Evolutionary conservation across 2,329 filamentous ascomycete species (phyloP), one percentile per base, ranked within the genome.

Genomic region (Calonectria ilicicola): DNA sequence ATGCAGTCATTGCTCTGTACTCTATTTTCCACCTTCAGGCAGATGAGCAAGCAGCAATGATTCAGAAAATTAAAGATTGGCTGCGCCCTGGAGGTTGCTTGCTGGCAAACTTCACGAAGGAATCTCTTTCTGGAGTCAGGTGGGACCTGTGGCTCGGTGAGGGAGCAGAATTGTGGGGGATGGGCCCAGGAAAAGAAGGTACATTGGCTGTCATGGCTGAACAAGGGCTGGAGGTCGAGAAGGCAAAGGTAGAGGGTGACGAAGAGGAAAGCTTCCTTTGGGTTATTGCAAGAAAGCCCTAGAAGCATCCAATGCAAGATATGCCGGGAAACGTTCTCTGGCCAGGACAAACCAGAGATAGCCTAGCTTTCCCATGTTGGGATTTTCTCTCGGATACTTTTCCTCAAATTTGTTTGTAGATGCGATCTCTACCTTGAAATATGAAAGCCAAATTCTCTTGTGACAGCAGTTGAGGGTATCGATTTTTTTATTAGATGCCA

Each of bases 21-120:
- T 72, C 66, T 23, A 58, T 76, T 1, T 72, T 75, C 3, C 73
- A 77, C 5, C 47, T 77, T 2, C 44, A 53, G 2, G 51, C 53
- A 3, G 66, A 66, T 0, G 75, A 77, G 10, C 73, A 77, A 21
- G 35, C 27, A 1, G 29, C 65, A 3, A 63, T 77, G 27, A 56
- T 77, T 5, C n/a, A 14, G 0, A 65, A 35, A 1, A 69, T 72
- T 0, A 47, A 58, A 0, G 12, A 6, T 2, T 77, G 75, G 75
- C 21, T 77, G 4, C 58, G 10, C 0, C 75, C 65, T 1, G 65
- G 75, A 0, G 75, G 74, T 1, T 23, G 42, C 1, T 60, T 75
- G 6, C 1, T 77, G 2, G 65, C 60, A 0, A 76, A 71, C 0
- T 76, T 76, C 6, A n/a, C 8, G 35, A 56, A 53, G 2, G 56